A percentile compares a stretch with the other conserved stretches of the same genome.
Conservation (phyloP, 2,329 filamentous ascomycete species). For the Hymenoscyphus occultus region DNA sequence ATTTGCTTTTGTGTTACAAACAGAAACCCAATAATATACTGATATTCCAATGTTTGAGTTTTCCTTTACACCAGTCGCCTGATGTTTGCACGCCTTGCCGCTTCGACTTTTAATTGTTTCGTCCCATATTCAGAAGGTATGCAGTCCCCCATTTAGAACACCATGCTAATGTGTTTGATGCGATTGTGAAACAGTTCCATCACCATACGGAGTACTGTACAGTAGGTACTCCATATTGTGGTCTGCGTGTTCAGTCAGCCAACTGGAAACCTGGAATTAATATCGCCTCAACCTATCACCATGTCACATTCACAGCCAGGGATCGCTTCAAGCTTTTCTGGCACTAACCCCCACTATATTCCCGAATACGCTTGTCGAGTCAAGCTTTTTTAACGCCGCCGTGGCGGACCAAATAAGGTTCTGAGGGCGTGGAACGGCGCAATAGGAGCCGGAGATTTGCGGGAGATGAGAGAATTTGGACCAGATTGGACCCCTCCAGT, state of each 20-base stretch:
- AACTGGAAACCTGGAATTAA: background rate
- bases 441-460: background rate
- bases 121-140: constrained; percentile 1
- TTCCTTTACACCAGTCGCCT: constrained; percentile 1
- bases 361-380: constrained; percentile 8
- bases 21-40: background rate
- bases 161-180: constrained; percentile 5
- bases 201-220: too few relatives aligned
- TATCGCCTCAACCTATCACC: constrained; percentile 1
- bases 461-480: background rate
- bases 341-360: background rate
- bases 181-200: constrained; percentile 8
- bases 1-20: background rate
- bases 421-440: constrained; percentile 4
- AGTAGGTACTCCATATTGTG: background rate
- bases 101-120: background rate
- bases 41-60: background rate
- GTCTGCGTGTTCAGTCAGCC: background rate
- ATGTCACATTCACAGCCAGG: constrained; percentile 4
- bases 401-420: constrained; percentile 6
- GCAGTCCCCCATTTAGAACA: background rate
- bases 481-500: constrained; percentile 4
- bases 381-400: constrained; percentile 11
- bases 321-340: constrained; percentile 9
- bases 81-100: background rate